phyloP scores from a whole-genome alignment of 1,139 yeast species.

The Kodamaea suecica region DNA sequence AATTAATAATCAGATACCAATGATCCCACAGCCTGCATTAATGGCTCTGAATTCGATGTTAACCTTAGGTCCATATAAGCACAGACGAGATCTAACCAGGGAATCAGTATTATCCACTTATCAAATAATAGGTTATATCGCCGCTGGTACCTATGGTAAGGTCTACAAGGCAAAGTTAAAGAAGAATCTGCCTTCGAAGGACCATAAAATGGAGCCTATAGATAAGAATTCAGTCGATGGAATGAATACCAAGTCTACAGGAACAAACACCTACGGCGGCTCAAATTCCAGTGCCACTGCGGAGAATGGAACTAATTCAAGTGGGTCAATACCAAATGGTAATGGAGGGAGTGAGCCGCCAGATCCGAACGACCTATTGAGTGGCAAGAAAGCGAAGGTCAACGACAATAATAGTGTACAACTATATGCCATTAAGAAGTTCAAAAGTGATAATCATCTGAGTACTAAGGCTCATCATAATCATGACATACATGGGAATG shows the following conservation, averaged over 20 bases:
- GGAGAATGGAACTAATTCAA: neutral
- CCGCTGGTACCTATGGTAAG: slow-evolving; percentile 97
- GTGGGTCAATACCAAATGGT: too few relatives aligned
- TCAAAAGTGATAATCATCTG: slow-evolving; percentile 83
- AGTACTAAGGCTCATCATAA: slow-evolving; percentile 31
- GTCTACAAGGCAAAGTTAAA: slow-evolving; percentile 82
- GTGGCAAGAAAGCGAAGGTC: slow-evolving; percentile 4
- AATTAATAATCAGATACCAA: slow-evolving; percentile 15
- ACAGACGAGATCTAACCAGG: slow-evolving; percentile 67
- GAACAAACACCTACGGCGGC: too few relatives aligned
- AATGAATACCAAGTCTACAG: too few relatives aligned
- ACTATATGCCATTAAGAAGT: slow-evolving; percentile 85
- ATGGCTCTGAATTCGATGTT: slow-evolving; percentile 70
- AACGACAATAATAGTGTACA: slow-evolving; percentile 15
- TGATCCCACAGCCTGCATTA: slow-evolving; percentile 40
- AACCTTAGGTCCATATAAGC: slow-evolving; percentile 69
- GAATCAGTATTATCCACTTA: slow-evolving; percentile 76
- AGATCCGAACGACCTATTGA: slow-evolving; percentile 5
- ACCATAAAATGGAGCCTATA: slow-evolving; percentile 5
- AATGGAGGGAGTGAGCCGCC: too few relatives aligned
- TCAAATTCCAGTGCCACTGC: neutral
- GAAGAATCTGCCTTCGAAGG: slow-evolving; percentile 20
- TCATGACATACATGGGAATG: slow-evolving; percentile 59
- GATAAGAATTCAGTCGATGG: slow-evolving; percentile 1
- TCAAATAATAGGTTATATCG: slow-evolving; percentile 90